A percentile compares a stretch with the other conserved stretches of the same genome.
phyloP scores from a whole-genome alignment of 2,329 filamentous ascomycete genomes.

The Cordyceps militaris region DNA sequence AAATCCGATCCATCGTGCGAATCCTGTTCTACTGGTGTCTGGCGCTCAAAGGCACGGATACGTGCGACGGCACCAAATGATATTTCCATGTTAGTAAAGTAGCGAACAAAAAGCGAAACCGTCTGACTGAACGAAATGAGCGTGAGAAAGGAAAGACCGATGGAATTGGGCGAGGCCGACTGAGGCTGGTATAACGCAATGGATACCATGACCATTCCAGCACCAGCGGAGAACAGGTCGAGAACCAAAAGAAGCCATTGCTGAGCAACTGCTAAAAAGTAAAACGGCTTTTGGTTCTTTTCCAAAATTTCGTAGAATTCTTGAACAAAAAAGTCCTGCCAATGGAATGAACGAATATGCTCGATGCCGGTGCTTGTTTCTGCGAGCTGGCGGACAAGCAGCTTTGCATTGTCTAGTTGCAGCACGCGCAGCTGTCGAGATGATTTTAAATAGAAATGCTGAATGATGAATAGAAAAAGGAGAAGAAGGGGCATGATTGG shows the following conservation, averaged over 20 bases:
- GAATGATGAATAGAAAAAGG: constrained; percentile 21
- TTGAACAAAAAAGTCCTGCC: constrained; percentile 35
- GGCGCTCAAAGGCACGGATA: constrained; percentile 8
- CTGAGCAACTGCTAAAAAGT: constrained; percentile 46
- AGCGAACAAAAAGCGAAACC: background rate
- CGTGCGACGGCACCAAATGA: constrained; percentile 19
- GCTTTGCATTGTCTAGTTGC: constrained; percentile 29
- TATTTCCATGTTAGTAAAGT: constrained; percentile 15
- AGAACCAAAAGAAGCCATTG: constrained; percentile 46
- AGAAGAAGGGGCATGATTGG: constrained; percentile 21
- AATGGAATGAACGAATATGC: constrained; percentile 48
- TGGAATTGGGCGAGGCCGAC: constrained; percentile 1
- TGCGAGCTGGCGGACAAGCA: constrained; percentile 28
- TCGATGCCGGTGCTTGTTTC: constrained; percentile 39
- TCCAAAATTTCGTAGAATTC: constrained; percentile 41
- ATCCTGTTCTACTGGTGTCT: constrained; percentile 7
- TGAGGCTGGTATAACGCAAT: constrained; percentile 28
- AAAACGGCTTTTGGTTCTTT: constrained; percentile 45
- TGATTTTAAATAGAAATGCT: constrained; percentile 28
- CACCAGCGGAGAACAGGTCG: constrained; percentile 36
- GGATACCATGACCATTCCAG: constrained; percentile 37
- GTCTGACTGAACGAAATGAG: constrained; percentile 21
- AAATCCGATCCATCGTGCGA: constrained; percentile 17
- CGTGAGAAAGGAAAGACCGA: constrained; percentile 14
- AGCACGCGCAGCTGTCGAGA: constrained; percentile 30